These are phyloP conservation scores for Paragyromitra xinjiangensis DNA, from an alignment of 495 filamentous ascomycete species.

Conservation along the genomic window DNA sequence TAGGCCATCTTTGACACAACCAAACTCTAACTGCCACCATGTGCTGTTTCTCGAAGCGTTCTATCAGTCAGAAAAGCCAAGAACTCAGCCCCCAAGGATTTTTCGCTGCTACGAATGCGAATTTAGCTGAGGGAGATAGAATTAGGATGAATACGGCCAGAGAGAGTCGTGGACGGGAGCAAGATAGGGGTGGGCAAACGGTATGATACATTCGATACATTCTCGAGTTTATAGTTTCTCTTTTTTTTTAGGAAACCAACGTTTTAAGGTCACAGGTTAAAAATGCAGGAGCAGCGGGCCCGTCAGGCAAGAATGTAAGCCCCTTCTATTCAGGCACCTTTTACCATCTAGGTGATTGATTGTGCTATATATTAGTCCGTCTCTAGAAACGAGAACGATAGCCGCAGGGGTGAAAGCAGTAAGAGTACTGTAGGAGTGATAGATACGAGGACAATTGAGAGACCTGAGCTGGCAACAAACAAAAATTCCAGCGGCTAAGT, in stretches of 20 bases:
- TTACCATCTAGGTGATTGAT: background rate
- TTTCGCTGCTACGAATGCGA: background rate
- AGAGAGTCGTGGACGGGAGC: background rate
- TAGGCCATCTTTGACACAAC: background rate
- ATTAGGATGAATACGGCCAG: background rate
- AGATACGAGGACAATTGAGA: background rate
- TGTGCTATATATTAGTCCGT: background rate
- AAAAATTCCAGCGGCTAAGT: background rate
- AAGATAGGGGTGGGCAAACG: background rate
- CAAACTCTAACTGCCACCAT: background rate
- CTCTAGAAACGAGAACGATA: no score
- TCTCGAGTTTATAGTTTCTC: background rate
- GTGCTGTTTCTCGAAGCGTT: background rate
- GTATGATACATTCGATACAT: background rate
- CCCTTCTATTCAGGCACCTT: background rate
- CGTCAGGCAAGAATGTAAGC: background rate
- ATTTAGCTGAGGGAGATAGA: background rate
- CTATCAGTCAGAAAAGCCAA: background rate
- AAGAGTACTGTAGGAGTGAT: background rate
- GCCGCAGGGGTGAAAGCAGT: background rate
- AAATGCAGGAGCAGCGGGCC: background rate
- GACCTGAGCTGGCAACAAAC: background rate
- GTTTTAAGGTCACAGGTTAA: background rate
- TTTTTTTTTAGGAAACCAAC: background rate
- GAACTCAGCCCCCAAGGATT: background rate